These are phyloP conservation scores for Coemansia asiatica DNA, from an alignment of 192 early-diverging fungal genomes.

Conservation along the genomic window DNA sequence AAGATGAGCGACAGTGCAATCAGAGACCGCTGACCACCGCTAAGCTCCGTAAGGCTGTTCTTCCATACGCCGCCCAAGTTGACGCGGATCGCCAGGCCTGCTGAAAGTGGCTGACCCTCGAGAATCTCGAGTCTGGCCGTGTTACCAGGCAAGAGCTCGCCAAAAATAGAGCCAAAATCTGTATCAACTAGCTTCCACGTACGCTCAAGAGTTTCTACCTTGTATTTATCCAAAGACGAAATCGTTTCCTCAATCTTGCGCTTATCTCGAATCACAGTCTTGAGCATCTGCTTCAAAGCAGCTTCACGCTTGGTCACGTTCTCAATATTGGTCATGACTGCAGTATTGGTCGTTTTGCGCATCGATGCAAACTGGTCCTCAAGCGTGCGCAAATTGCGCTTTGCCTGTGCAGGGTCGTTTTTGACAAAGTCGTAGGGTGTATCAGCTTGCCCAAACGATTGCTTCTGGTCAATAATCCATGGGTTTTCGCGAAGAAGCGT, in stretches of 20 bases:
- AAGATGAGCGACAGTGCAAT: slow-evolving; percentile 96
- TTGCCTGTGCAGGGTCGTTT: slow-evolving; percentile 70
- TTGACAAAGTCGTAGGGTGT: slow-evolving; percentile 84
- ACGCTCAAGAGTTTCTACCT: slow-evolving; percentile 80
- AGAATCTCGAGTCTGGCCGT: slow-evolving; percentile 83
- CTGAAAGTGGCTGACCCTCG: slow-evolving; percentile 74
- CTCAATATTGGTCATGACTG: slow-evolving; percentile 96
- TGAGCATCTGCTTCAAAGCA: slow-evolving; percentile 79
- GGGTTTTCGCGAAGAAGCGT: slow-evolving; percentile 61
- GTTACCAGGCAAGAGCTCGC: slow-evolving; percentile 89
- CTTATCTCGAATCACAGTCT: slow-evolving; percentile 89
- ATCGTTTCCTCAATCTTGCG: slow-evolving; percentile 95
- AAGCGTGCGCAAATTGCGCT: slow-evolving; percentile 73
- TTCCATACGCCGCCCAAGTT: slow-evolving; percentile 97
- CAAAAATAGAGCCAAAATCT: slow-evolving; percentile 98
- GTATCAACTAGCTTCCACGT: slow-evolving; percentile 92
- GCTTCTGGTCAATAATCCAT: slow-evolving; percentile 89
- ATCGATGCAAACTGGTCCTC: slow-evolving; percentile 75
- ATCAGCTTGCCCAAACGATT: slow-evolving; percentile 82
- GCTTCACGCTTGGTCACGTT: slow-evolving; percentile 89
- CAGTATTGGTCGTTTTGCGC: slow-evolving; percentile 83
- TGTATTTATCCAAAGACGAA: slow-evolving; percentile 81
- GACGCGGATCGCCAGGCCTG: slow-evolving; percentile 93
- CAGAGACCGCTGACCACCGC: slow-evolving; percentile 96
- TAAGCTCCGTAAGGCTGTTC: slow-evolving; percentile 90